Evolutionary conservation across 768 basidiomycete genomes (phyloP), one percentile per base, ranked within the genome.

Genomic region (Rhizopogon vesiculosus): DNA sequence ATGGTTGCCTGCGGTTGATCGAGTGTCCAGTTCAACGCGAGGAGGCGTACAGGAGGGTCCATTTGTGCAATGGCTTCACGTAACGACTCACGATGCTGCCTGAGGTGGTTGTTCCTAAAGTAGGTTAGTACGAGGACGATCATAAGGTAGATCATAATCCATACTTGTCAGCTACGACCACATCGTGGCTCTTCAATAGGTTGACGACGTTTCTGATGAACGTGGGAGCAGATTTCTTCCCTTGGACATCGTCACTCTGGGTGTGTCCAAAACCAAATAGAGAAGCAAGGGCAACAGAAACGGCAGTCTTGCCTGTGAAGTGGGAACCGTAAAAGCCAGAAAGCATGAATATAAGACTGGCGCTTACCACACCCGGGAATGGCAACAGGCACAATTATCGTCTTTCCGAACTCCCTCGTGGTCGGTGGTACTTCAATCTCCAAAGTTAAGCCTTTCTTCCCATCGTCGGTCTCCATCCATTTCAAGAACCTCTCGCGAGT

Each of bases 91-190:
- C 94, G 89, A 65, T 98, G 94, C 69, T 87, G 83, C 15, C 65
- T 72, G 2, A 89, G 77, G 64, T 99, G 96, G 68, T 98, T 98
- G 70, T 99, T 98, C 61, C 93, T 85, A 57, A 25, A 15, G 19
- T 28, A n/a, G 19, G 42, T 8, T 45, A 12, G 43, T 53, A 38
- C 61, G 22, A 10, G 9, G 25, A 51, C 1, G 44, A 6, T 7
- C 16, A 44, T 1, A 19, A 46, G 45, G 35, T 41, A 5, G 38
- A 39, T 42, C 29, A 18, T 7, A 1, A 49, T 15, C 10, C 85
- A 51, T 61, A 93, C 94, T 91, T 91, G 71, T 98, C 97, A 28
- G 95, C 94, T 58, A 91, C 91, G 22, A 98, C 95, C 1, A 98
- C 83, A 56, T 89, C 78, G 49, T 89, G 73, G 0, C 67, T 75